Evolutionary conservation across 2,329 filamentous ascomycete genomes (phyloP).

Genomic region (Botrytis sinoallii): DNA sequence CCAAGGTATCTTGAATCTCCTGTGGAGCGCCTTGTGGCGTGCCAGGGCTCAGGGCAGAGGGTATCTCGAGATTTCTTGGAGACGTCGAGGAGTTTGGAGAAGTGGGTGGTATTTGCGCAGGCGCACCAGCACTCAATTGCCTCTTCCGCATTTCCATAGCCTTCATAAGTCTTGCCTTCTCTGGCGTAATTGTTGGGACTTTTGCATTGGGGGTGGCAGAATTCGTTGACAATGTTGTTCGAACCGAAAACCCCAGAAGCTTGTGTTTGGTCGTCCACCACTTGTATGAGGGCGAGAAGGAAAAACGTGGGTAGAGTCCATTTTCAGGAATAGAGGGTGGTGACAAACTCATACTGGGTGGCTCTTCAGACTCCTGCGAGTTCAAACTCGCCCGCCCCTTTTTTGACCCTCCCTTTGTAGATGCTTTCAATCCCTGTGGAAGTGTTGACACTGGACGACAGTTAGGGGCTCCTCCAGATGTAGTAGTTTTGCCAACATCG

Average conservation of each 20-base stretch:
- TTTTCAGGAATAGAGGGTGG: constrained; percentile 31
- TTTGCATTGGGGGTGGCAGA: constrained; percentile 33
- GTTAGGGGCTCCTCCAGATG: constrained; percentile 56
- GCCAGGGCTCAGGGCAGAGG: constrained; percentile 13
- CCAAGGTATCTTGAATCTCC: constrained; percentile 31
- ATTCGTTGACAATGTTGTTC: constrained; percentile 26
- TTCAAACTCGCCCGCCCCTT: constrained; percentile 46
- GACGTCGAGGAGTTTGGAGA: constrained; percentile 18
- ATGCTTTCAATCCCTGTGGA: constrained; percentile 74
- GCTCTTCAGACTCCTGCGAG: constrained; percentile 37
- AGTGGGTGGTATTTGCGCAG: constrained; percentile 9
- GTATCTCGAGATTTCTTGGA: constrained; percentile 17
- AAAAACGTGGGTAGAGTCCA: constrained; percentile 26
- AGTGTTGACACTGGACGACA: constrained; percentile 74
- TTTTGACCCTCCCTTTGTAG: constrained; percentile 53
- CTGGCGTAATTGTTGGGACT: constrained; percentile 65
- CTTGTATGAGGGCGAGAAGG: constrained; percentile 35
- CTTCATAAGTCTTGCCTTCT: constrained; percentile 91
- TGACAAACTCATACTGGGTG: constrained; percentile 34
- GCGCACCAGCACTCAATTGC: constrained; percentile 51
- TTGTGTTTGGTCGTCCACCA: constrained; percentile 37
- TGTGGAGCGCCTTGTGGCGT: constrained; percentile 21
- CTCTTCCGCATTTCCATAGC: constrained; percentile 87
- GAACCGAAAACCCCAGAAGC: constrained; percentile 33
- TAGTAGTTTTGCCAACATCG: constrained; percentile 59